Evolutionary conservation across 2,329 filamentous ascomycete species (phyloP), one percentile per base, ranked within the genome.

Genomic region (Trichophyton benhamiae): DNA sequence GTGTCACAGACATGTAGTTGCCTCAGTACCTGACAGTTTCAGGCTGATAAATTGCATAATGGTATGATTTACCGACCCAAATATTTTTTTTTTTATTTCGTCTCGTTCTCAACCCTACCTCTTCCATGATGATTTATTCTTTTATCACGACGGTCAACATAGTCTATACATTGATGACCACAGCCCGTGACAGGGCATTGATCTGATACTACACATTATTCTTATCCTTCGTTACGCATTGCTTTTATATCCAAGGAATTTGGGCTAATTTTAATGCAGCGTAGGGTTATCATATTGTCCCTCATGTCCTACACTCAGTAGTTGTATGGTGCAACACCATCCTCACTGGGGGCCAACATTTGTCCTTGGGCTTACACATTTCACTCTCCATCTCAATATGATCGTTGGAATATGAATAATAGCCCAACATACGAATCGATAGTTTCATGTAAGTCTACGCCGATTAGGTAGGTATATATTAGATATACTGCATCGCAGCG

Each of bases 111-210:
- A 13, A n/a, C n/a, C 27, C 49, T 22, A 30, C 22, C n/a, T 15
- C 3, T 17, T 30, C 11, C 65, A 86, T 86, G 85, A 88, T 88
- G 85, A 87, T 83, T 81, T 79, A 74, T 71, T 67, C 69, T 72
- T 80, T 82, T 83, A 85, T 89, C 87, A 90, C 87, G 87, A 90
- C 87, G 87, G 87, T 90, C 87, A 87, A 87, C 87, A 87, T 88
- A 90, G 84, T 82, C 79, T 82, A 78, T 75, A 78, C 81, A 77
- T 87, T 90, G 87, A 89, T 88, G 87, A 89, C 79, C 85, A 78
- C 77, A 67, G 85, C 86, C 86, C 84, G 78, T 88, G 86, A 89
- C 86, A 85, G 79, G 86, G 86, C 85, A 68, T 69, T 67, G 66
- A 71, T 74, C 75, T 77, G 74, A 76, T 22, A 62, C 11, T 30